Conservation (phyloP, 164 flowering plant genomes). For the Magnolia officinalis region DNA sequence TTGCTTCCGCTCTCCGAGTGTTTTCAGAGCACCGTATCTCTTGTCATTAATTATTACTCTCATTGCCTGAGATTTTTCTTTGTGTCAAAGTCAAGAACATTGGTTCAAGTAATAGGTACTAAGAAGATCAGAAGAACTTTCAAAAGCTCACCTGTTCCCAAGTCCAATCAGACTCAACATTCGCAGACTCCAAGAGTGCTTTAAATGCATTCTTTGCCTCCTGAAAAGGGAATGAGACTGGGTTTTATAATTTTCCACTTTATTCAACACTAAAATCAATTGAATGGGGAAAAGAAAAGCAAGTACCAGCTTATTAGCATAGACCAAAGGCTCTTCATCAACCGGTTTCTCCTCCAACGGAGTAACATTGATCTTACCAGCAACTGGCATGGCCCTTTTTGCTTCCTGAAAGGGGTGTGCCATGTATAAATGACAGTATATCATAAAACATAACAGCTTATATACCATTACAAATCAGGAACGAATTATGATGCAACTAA, state of each 20-base stretch:
- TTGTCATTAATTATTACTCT: slow-evolving; percentile 86
- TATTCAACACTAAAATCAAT: background rate
- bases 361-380: slow-evolving; percentile 61
- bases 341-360: slow-evolving; percentile 61
- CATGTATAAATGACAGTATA: background rate
- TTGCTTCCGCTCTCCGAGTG: slow-evolving; percentile 96
- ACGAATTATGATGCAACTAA: background rate
- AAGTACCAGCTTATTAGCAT: slow-evolving; percentile 76
- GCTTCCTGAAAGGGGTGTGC: slow-evolving; percentile 47
- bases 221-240: slow-evolving; percentile 27
- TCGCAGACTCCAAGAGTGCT: slow-evolving; percentile 79
- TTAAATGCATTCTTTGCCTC: slow-evolving; percentile 96
- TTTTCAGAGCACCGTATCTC: slow-evolving; percentile 88
- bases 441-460: too few relatives aligned
- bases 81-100: slow-evolving; percentile 7
- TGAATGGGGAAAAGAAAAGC: background rate
- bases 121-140: background rate
- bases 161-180: slow-evolving; percentile 91
- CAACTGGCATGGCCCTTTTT: slow-evolving; percentile 57
- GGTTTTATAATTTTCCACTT: background rate
- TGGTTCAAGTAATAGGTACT: background rate
- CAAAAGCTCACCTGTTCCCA: slow-evolving; percentile 83
- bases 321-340: slow-evolving; percentile 75
- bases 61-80: slow-evolving; percentile 57
- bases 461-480: background rate